phyloP scores from a whole-genome alignment of 306 rosid genomes.

The Castanopsis chinensis region DNA sequence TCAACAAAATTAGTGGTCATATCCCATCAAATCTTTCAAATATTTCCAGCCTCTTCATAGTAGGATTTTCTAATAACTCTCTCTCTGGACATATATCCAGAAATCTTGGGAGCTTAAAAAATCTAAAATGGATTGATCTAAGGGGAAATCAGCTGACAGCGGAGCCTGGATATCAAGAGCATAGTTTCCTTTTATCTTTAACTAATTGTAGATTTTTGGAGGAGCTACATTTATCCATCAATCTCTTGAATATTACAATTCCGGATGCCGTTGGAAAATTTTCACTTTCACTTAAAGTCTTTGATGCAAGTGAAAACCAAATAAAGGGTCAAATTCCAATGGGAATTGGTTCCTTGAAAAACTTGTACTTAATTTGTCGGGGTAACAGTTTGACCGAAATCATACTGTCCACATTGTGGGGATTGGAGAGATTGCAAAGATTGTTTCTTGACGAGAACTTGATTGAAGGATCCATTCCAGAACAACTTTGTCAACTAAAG shows the following conservation, averaged over 20 bases:
- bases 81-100: neutral
- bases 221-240: neutral
- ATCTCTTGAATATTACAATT: neutral
- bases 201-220: neutral
- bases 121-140: neutral
- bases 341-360: too few species aligned
- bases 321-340: too few species aligned
- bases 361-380: too few species aligned
- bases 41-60: fast-evolving
- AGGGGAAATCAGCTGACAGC: neutral
- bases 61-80: neutral
- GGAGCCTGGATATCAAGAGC: neutral
- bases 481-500: neutral
- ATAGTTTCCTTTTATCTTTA: neutral
- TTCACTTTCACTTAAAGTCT: neutral
- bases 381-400: too few species aligned
- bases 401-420: neutral
- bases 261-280: neutral
- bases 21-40: neutral
- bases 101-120: neutral
- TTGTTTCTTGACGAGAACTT: neutral
- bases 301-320: too few species aligned
- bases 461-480: neutral
- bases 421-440: neutral
- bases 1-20: neutral